Percentiles rank a stretch among this genome's conserved stretches.
Evolutionary conservation across 2,329 filamentous ascomycete genomes (phyloP).

Genomic region (Penicillium olsonii): DNA sequence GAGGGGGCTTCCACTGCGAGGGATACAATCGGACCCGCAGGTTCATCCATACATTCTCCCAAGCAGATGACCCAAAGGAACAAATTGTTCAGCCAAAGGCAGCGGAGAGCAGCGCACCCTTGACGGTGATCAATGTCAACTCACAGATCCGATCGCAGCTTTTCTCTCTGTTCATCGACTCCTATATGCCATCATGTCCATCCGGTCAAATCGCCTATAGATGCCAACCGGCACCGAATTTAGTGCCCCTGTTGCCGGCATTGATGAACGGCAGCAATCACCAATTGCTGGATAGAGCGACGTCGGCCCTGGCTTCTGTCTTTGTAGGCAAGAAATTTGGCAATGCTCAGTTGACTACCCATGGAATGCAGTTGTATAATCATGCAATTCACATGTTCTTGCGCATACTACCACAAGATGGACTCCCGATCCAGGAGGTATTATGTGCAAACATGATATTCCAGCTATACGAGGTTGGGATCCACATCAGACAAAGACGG

Average conservation of each 20-base stretch:
- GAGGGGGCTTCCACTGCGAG: slow-evolving; percentile 14
- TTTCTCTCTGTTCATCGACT: slow-evolving; percentile 20
- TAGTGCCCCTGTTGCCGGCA: slow-evolving; percentile 12
- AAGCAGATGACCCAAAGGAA: background rate
- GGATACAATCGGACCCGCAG: slow-evolving; percentile 13
- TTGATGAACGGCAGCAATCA: slow-evolving; percentile 14
- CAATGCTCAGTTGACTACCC: slow-evolving; percentile 11
- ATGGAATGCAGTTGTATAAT: slow-evolving; percentile 15
- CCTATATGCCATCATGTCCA: slow-evolving; percentile 14
- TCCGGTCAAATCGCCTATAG: slow-evolving; percentile 9
- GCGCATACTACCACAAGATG: slow-evolving; percentile 8
- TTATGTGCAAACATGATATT: slow-evolving; percentile 18
- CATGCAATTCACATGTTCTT: slow-evolving; percentile 15
- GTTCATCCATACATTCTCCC: slow-evolving; percentile 16
- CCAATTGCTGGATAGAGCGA: slow-evolving; percentile 16
- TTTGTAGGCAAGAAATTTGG: slow-evolving; percentile 19
- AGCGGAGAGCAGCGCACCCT: background rate
- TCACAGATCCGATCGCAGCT: slow-evolving; percentile 18
- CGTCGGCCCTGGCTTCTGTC: slow-evolving; percentile 17
- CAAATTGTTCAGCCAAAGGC: background rate
- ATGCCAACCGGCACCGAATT: slow-evolving; percentile 9
- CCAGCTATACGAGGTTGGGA: slow-evolving; percentile 18
- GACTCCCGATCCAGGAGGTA: slow-evolving; percentile 15
- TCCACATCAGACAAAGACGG: background rate
- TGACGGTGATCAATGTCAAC: slow-evolving; percentile 15